These are phyloP conservation scores for Trichoderma sp. DNA, from an alignment of 2,329 filamentous ascomycete species.

Conservation along the genomic window DNA sequence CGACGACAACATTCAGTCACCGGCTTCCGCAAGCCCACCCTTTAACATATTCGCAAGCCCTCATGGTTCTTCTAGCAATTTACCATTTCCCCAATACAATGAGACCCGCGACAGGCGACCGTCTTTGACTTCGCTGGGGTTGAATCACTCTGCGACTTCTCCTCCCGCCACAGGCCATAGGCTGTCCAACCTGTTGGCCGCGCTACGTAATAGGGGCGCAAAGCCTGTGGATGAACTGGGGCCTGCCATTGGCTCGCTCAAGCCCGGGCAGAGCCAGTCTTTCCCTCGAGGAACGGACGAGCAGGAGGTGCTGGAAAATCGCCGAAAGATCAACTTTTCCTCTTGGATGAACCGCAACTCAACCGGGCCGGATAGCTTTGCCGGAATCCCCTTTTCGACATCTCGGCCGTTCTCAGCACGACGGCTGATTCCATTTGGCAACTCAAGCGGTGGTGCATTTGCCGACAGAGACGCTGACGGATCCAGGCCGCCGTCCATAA, in stretches of 20 bases:
- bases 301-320: constrained; percentile 50
- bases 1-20: constrained; percentile 57
- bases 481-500: constrained; percentile 67
- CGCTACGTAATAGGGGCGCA: constrained; percentile 58
- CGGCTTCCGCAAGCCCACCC: constrained; percentile 57
- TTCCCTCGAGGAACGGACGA: constrained; percentile 65
- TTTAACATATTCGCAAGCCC: constrained; percentile 60
- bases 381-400: constrained; percentile 31
- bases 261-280: constrained; percentile 72
- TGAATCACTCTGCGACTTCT: constrained; percentile 41
- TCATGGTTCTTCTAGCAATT: constrained; percentile 57
- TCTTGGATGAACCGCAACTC: constrained; percentile 60
- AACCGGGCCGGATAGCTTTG: constrained; percentile 41
- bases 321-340: constrained; percentile 58
- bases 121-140: constrained; percentile 27
- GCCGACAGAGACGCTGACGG: constrained; percentile 57
- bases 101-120: constrained; percentile 48
- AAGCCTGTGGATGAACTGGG: constrained; percentile 55
- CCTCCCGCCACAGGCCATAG: constrained; percentile 34
- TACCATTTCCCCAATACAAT: constrained; percentile 52
- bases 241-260: constrained; percentile 66
- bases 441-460: constrained; percentile 47
- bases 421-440: constrained; percentile 49
- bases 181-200: constrained; percentile 56
- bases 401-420: constrained; percentile 42